Evolutionary conservation across 2,329 filamentous ascomycete genomes (phyloP).

Genomic region (Fusarium sp.): DNA sequence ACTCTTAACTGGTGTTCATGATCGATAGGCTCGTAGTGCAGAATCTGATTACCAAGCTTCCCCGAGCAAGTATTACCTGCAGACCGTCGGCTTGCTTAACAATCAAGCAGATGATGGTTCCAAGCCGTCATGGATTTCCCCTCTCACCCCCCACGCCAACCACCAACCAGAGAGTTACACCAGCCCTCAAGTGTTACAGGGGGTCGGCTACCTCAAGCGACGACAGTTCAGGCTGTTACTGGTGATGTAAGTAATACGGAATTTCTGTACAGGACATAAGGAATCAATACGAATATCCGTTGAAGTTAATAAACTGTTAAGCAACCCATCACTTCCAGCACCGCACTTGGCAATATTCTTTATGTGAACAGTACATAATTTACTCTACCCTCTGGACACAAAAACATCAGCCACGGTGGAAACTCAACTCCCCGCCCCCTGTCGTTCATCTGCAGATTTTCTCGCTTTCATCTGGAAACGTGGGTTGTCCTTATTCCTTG

Average conservation of each 20-base stretch:
- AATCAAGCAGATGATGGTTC: constrained; percentile 34
- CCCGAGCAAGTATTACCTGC: constrained; percentile 5
- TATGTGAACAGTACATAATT: not conserved
- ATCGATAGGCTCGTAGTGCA: not conserved
- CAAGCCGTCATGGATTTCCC: constrained; percentile 34
- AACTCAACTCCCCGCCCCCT: constrained; percentile 34
- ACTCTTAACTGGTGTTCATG: not conserved
- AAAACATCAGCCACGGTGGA: not conserved
- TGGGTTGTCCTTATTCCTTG: constrained; percentile 25
- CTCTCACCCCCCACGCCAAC: constrained; percentile 28
- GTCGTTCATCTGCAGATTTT: constrained; percentile 20
- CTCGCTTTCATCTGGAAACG: constrained; percentile 11
- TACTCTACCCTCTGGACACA: not conserved
- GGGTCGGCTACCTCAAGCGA: not conserved
- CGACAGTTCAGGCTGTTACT: not conserved
- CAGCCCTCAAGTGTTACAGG: not conserved
- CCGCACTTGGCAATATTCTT: not conserved
- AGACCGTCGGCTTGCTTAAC: constrained; percentile 33
- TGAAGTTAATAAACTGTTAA: too few relatives aligned
- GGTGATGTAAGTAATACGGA: not conserved
- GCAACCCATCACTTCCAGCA: not conserved
- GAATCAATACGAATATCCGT: not conserved
- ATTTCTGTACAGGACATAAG: not conserved
- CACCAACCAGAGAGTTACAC: constrained; percentile 13
- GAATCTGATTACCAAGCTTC: constrained; percentile 23